Evolutionary conservation across 1,139 yeast genomes (phyloP).

Genomic region (Candida pseudoviswanathii): DNA sequence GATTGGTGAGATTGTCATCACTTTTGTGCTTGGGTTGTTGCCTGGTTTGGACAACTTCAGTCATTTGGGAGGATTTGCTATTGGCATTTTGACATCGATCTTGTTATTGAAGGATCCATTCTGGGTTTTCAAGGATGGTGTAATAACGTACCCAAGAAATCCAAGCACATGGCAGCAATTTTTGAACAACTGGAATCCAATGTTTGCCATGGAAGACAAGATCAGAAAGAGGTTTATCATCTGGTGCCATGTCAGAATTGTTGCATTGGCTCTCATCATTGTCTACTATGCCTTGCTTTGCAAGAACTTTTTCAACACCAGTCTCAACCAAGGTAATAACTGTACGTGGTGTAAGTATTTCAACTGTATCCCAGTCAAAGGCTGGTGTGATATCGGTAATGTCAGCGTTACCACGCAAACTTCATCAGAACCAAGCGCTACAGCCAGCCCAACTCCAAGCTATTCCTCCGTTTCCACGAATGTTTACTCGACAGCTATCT

Average conservation of each 20-base stretch:
- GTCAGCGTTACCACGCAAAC: slow-evolving; percentile 31
- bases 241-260: slow-evolving; percentile 55
- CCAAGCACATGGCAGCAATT: slow-evolving; percentile 46
- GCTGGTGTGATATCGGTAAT: slow-evolving; percentile 70
- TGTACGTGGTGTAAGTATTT: slow-evolving; percentile 77
- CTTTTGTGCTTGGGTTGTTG: slow-evolving; percentile 65
- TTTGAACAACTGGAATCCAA: slow-evolving; percentile 45
- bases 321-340: slow-evolving; percentile 32
- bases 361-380: slow-evolving; percentile 70
- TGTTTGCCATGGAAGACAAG: slow-evolving; percentile 37
- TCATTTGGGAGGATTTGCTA: slow-evolving; percentile 75
- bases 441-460: slow-evolving; percentile 5
- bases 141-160: slow-evolving; percentile 39
- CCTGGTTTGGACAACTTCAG: slow-evolving; percentile 80
- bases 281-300: slow-evolving; percentile 54
- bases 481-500: slow-evolving; percentile 11
- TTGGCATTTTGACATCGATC: slow-evolving; percentile 58
- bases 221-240: slow-evolving; percentile 35
- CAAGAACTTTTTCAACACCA: slow-evolving; percentile 50
- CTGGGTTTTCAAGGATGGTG: slow-evolving; percentile 46
- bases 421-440: slow-evolving; percentile 4
- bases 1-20: slow-evolving; percentile 58
- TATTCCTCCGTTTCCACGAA: slow-evolving; percentile 9
- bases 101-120: slow-evolving; percentile 62
- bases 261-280: slow-evolving; percentile 49